Base-by-base conservation (phyloP, 139 green algal species). In the Auxenochlorella pyrenoidosa region DNA sequence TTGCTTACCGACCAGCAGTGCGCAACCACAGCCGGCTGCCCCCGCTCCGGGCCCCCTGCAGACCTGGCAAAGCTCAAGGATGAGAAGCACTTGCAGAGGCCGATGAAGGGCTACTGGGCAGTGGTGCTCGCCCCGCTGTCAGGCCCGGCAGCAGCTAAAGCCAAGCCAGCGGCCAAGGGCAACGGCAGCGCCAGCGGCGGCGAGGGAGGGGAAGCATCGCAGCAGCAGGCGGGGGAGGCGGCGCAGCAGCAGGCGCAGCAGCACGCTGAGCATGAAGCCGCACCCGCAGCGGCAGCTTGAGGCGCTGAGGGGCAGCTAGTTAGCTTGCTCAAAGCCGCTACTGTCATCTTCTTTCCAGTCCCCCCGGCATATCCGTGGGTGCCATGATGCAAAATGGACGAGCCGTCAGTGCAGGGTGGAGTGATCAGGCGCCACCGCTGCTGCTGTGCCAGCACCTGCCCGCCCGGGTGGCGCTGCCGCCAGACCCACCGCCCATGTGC, bases 81-180 rank as follows among this genome's bases (percentile, higher is more conserved):
- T n/a, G 34, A 59, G 43, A 84, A 84, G 75, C 84, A 88, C 47
- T 60, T 88, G 58, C 68, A 88, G 84, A 19, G 41, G 59, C 58
- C 84, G 3, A 44, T 68, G 75, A 66, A 22, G 40, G 59, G 59
- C 41, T 63, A 88, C 59, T 88, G 84, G 84, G 84, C 75, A 2
- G 84, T 88, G 28, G 8, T 71, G 75, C 84, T 88, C 59, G 24
- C 63, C 30, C 84, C 84, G 58, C 40, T 77, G 77, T 26, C n/a
- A 18, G 44, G 30, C 22, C n/a, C 47, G 13, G 13, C 51, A 36
- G 79, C 40, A 19, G 79, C 38, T 26, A 68, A 68, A 36, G 59
- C 40, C 12, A 59, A 75, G 38, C 30, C 77, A 4, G n/a, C 58
- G 13, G 58, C 79, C 6, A 82, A 66, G 13, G 12, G 22, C 72